These are phyloP conservation scores for Chlamydomonas sp. DNA, from an alignment of 139 green algal genomes.

Conservation along the genomic window DNA sequence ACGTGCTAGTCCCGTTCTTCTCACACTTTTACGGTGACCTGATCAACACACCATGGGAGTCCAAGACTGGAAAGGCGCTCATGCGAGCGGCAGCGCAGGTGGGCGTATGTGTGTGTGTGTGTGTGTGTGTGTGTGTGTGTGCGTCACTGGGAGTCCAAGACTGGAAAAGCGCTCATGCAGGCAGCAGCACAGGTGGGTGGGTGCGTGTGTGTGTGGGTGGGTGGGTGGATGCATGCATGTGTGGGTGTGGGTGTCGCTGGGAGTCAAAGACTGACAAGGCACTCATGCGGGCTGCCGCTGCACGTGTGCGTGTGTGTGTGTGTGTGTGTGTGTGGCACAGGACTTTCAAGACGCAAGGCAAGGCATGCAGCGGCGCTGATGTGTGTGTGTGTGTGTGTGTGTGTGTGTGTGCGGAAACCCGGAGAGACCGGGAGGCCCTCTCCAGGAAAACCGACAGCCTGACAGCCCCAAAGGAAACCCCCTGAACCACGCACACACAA, in stretches of 20 bases:
- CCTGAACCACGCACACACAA: no score
- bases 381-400: no score
- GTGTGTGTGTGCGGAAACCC: no score
- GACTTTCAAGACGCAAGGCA: no score
- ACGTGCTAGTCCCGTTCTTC: conserved; percentile 39
- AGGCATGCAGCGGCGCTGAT: no score
- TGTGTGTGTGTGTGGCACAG: no score
- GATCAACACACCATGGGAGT: conserved; percentile 20
- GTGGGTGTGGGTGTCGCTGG: conserved; percentile 10
- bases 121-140: not conserved
- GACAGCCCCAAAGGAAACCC: no score
- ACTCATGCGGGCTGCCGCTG: conserved; percentile 30
- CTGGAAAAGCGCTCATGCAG: not conserved
- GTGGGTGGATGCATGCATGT: not conserved
- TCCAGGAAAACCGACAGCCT: no score
- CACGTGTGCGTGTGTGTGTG: no score
- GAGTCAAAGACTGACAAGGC: conserved; percentile 24
- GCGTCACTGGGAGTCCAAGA: not conserved
- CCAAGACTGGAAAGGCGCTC: conserved; percentile 27
- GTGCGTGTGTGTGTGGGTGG: not conserved
- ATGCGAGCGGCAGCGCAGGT: conserved; percentile 38
- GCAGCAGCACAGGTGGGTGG: no score
- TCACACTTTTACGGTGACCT: conserved; percentile 33
- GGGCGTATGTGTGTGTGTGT: not conserved
- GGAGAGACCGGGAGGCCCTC: no score